phyloP scores from a whole-genome alignment of 257 asterid genomes.

The Jaltomata sinuosa region DNA sequence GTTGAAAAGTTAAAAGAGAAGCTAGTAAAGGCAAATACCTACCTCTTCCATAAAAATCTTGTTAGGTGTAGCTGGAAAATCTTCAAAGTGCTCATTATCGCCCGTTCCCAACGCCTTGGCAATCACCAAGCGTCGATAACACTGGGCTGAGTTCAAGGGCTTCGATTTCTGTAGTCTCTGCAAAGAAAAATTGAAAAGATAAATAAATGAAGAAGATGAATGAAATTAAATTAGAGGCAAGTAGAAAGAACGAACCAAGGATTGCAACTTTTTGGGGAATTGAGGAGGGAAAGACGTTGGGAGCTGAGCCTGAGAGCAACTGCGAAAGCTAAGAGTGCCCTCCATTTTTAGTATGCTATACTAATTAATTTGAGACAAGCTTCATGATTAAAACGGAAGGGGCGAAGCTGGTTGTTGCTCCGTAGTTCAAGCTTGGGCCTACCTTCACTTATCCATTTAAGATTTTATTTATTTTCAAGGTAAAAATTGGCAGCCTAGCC shows the following conservation, averaged over 20 bases:
- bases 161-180: slow-evolving; percentile 33
- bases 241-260: slow-evolving; percentile 23
- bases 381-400: neutral
- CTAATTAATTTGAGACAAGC: neutral
- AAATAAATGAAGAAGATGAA: neutral
- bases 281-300: slow-evolving; percentile 41
- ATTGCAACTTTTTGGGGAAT: slow-evolving; percentile 20
- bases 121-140: slow-evolving; percentile 17
- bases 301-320: slow-evolving; percentile 31
- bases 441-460: neutral
- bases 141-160: slow-evolving; percentile 24
- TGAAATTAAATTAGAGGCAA: neutral
- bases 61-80: slow-evolving; percentile 36
- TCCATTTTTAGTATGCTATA: slow-evolving; percentile 41
- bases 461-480: neutral
- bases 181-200: neutral
- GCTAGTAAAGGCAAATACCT: neutral
- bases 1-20: neutral
- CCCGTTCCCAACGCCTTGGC: slow-evolving; percentile 43
- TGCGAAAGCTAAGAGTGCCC: slow-evolving; percentile 50
- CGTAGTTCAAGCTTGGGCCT: neutral
- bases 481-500: neutral
- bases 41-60: slow-evolving; percentile 84
- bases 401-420: neutral
- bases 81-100: slow-evolving; percentile 34